Evolutionary conservation across 2,329 filamentous ascomycete species (phyloP).

Genomic region (Pyrenophora graminea): DNA sequence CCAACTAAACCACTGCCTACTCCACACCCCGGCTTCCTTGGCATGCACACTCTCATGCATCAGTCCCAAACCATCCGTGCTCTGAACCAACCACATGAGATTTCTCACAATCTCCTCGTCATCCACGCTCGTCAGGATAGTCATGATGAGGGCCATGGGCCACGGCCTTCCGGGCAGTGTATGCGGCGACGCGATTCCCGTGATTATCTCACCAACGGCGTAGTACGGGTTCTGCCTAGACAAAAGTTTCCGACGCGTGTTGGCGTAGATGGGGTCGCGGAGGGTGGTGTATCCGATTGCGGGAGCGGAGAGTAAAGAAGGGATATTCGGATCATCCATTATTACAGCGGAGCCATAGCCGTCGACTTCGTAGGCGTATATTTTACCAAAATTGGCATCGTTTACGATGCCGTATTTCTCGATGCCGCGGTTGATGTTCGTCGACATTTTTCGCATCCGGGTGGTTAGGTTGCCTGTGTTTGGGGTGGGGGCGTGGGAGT

Average conservation of each 20-base stretch:
- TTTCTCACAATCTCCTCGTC: constrained; percentile 51
- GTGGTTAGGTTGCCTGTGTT: constrained; percentile 54
- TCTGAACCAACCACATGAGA: constrained; percentile 50
- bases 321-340: constrained; percentile 75
- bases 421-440: constrained; percentile 50
- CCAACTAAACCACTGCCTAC: constrained; percentile 57
- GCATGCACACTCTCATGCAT: constrained; percentile 57
- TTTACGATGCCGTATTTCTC: constrained; percentile 47
- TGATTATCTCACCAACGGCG: constrained; percentile 51
- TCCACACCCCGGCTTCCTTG: constrained; percentile 48
- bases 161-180: constrained; percentile 51
- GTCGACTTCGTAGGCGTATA: constrained; percentile 57
- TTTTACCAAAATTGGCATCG: constrained; percentile 38
- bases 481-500: constrained; percentile 42
- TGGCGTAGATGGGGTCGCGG: constrained; percentile 49
- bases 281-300: constrained; percentile 60
- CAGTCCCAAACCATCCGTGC: constrained; percentile 54
- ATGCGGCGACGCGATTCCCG: constrained; percentile 53
- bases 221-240: constrained; percentile 54
- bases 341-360: constrained; percentile 56
- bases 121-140: constrained; percentile 53
- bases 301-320: constrained; percentile 67
- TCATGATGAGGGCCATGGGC: constrained; percentile 57
- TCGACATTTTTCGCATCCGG: constrained; percentile 61
- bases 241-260: constrained; percentile 51